phyloP scores from a whole-genome alignment of 192 early-diverging fungal genomes.

The Rhizoclosmatium globosum region DNA sequence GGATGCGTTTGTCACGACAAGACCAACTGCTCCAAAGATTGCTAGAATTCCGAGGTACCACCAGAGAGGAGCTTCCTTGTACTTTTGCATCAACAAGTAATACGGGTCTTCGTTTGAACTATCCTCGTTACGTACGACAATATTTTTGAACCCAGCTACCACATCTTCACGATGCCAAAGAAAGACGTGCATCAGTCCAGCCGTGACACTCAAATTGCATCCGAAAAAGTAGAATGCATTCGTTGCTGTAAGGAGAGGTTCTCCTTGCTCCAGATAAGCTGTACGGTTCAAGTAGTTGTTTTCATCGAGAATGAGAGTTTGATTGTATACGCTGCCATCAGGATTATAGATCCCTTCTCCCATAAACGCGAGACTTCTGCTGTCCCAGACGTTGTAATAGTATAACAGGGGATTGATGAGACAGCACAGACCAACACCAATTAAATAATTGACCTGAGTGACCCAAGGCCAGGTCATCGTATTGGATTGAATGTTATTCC shows the following conservation, averaged over 20 bases:
- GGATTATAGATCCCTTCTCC: constrained; percentile 8
- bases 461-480: constrained; percentile 11
- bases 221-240: not conserved
- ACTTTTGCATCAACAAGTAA: constrained; percentile 18
- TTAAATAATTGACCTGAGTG: constrained; percentile 1
- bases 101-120: constrained; percentile 9
- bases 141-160: constrained; percentile 21
- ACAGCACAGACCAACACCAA: constrained; percentile 9
- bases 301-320: constrained; percentile 7
- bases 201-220: constrained; percentile 10
- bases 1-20: not conserved
- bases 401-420: not conserved
- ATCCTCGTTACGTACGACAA: not conserved
- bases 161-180: not conserved
- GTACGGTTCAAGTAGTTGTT: constrained; percentile 15
- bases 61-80: constrained; percentile 20
- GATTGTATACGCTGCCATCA: constrained; percentile 16
- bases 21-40: not conserved
- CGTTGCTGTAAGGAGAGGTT: not conserved
- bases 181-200: constrained; percentile 3
- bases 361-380: not conserved
- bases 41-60: constrained; percentile 1
- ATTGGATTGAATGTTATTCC: constrained; percentile 60
- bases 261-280: not conserved
- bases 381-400: constrained; percentile 14